These are phyloP conservation scores for Colletotrichum truncatum DNA, from an alignment of 2,329 filamentous ascomycete species.

Conservation along the genomic window DNA sequence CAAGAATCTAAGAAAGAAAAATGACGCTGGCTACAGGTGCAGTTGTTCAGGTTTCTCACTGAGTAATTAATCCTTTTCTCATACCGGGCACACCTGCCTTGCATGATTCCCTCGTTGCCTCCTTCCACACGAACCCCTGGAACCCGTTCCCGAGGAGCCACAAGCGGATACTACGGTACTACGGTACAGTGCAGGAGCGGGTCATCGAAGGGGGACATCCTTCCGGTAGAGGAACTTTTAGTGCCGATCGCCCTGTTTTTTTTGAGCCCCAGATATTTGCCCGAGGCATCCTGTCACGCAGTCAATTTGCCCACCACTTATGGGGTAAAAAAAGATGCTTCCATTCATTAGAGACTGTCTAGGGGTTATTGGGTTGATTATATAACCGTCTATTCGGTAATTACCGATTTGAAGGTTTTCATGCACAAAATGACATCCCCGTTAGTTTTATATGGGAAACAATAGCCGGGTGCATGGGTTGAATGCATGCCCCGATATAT, in stretches of 20 bases:
- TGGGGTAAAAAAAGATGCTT: background rate
- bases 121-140: slow-evolving; percentile 1
- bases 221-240: background rate
- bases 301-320: background rate
- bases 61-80: background rate
- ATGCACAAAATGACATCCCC: no score
- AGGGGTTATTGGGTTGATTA: no score
- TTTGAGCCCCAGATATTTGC: slow-evolving; percentile 10
- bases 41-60: background rate
- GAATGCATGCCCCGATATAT: no score
- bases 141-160: background rate
- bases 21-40: background rate
- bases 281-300: slow-evolving; percentile 12
- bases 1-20: background rate
- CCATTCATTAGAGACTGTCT: no score
- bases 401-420: no score
- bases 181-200: slow-evolving; percentile 9
- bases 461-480: no score
- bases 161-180: background rate
- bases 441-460: no score
- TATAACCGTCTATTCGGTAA: no score
- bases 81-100: background rate
- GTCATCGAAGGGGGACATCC: background rate
- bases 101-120: background rate
- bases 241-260: background rate